These are phyloP conservation scores for Huntiella decipiens DNA, from an alignment of 2,329 filamentous ascomycete species.

Conservation along the genomic window DNA sequence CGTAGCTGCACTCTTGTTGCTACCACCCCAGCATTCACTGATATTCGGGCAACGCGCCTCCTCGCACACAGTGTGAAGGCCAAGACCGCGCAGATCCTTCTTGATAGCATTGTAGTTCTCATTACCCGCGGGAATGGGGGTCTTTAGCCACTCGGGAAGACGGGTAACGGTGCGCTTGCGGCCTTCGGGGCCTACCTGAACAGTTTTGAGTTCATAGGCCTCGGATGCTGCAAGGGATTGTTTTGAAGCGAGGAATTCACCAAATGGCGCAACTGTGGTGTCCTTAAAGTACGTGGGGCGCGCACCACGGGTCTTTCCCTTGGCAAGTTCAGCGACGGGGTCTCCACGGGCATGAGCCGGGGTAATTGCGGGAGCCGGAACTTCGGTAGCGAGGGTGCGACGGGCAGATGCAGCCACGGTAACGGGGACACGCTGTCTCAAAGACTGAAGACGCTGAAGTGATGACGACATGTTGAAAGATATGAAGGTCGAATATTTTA, in stretches of 20 bases:
- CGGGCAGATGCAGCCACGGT: conserved; percentile 16
- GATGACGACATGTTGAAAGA: conserved; percentile 23
- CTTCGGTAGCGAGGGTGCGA: conserved; percentile 29
- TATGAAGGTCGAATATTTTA: neutral
- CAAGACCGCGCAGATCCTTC: conserved; percentile 72
- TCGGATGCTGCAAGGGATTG: conserved; percentile 30
- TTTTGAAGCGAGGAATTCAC: conserved; percentile 33
- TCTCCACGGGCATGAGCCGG: conserved; percentile 8
- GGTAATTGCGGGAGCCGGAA: conserved; percentile 16
- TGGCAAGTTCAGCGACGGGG: conserved; percentile 14
- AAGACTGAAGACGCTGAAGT: conserved; percentile 24
- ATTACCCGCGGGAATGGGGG: conserved; percentile 66
- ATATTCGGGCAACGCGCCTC: conserved; percentile 96
- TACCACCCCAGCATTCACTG: conserved; percentile 91
- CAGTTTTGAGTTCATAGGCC: conserved; percentile 41
- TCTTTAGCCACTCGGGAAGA: conserved; percentile 89
- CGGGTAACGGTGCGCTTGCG: conserved; percentile 49
- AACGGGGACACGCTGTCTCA: conserved; percentile 23
- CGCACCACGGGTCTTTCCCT: conserved; percentile 17
- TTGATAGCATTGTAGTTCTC: conserved; percentile 88
- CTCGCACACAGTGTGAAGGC: conserved; percentile 90
- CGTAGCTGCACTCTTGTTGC: conserved; percentile 71
- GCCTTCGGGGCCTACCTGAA: conserved; percentile 43
- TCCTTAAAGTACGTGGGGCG: conserved; percentile 41
- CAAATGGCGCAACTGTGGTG: conserved; percentile 34